These are phyloP conservation scores for Sonneratia alba DNA, from an alignment of 345 rosid genomes.

Conservation along the genomic window DNA sequence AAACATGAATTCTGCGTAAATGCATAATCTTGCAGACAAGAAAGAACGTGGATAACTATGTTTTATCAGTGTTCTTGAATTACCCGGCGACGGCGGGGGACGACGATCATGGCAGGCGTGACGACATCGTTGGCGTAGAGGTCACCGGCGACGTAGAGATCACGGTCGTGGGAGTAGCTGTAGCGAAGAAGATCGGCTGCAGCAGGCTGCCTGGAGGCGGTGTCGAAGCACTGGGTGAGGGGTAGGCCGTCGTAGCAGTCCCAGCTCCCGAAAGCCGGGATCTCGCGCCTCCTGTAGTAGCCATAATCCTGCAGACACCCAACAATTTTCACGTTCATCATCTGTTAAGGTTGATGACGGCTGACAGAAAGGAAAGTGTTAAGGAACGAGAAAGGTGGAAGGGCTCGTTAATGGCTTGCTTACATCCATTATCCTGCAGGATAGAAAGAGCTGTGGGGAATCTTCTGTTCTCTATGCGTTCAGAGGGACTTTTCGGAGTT, in stretches of 20 bases:
- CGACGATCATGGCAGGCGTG: constrained; percentile 82
- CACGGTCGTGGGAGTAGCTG: constrained; percentile 65
- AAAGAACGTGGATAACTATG: too few relatives aligned
- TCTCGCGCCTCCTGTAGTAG: constrained; percentile 47
- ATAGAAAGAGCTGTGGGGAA: too few relatives aligned
- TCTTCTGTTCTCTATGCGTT: too few relatives aligned
- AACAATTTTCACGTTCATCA: too few relatives aligned
- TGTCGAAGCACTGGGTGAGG: constrained; percentile 85
- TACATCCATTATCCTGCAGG: too few relatives aligned
- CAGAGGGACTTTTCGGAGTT: too few relatives aligned
- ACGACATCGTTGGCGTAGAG: constrained; percentile 67
- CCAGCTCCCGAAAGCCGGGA: constrained; percentile 98
- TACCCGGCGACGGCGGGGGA: constrained; percentile 84
- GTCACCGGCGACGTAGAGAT: constrained; percentile 84
- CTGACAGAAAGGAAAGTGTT: too few relatives aligned
- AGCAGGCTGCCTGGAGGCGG: constrained; percentile 44
- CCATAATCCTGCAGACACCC: background rate
- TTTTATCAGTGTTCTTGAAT: background rate
- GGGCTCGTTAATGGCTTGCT: too few relatives aligned
- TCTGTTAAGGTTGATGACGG: too few relatives aligned
- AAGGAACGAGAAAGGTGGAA: too few relatives aligned
- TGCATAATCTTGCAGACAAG: too few relatives aligned
- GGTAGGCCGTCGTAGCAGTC: constrained; percentile 88
- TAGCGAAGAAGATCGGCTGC: constrained; percentile 55
- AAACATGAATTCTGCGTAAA: too few relatives aligned